A percentile compares a stretch with the other conserved stretches of the same genome.
phyloP scores from a whole-genome alignment of 495 filamentous ascomycete species.

The Rhizodiscina lignyota region DNA sequence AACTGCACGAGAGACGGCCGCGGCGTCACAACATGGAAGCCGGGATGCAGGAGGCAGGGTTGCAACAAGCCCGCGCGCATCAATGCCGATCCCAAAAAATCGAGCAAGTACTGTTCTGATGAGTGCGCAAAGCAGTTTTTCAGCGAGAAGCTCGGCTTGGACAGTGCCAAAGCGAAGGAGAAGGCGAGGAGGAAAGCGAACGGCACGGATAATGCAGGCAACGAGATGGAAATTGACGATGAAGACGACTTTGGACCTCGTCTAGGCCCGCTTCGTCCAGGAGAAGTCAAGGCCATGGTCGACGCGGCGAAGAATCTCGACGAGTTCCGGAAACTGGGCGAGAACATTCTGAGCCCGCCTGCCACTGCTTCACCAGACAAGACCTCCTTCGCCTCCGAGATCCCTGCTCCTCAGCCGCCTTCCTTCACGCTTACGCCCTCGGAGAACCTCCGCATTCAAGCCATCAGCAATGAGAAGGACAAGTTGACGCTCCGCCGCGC shows the following conservation, averaged over 20 bases:
- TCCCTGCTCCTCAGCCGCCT: constrained; percentile 2
- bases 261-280: constrained; percentile 38
- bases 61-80: constrained; percentile 46
- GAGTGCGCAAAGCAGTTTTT: constrained; percentile 46
- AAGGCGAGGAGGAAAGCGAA: constrained; percentile 9
- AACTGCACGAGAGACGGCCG: constrained; percentile 37
- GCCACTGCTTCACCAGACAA: constrained; percentile 14
- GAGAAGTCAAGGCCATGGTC: constrained; percentile 39
- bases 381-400: constrained; percentile 6
- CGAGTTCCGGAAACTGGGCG: constrained; percentile 42
- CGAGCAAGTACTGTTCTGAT: constrained; percentile 55
- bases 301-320: constrained; percentile 28
- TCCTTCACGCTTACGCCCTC: constrained; percentile 9
- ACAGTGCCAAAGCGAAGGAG: constrained; percentile 5
- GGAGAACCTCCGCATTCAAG: constrained; percentile 12
- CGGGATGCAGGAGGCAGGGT: constrained; percentile 43
- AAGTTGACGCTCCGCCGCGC: constrained; percentile 13
- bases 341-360: constrained; percentile 25
- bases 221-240: constrained; percentile 15
- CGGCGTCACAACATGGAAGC: constrained; percentile 48
- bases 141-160: constrained; percentile 19
- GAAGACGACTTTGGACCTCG: constrained; percentile 33
- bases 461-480: constrained; percentile 13
- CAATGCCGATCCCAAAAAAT: constrained; percentile 15
- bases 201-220: constrained; percentile 12